Base-by-base conservation (phyloP, 148 eudicot species). In the Nyssa sinensis region DNA sequence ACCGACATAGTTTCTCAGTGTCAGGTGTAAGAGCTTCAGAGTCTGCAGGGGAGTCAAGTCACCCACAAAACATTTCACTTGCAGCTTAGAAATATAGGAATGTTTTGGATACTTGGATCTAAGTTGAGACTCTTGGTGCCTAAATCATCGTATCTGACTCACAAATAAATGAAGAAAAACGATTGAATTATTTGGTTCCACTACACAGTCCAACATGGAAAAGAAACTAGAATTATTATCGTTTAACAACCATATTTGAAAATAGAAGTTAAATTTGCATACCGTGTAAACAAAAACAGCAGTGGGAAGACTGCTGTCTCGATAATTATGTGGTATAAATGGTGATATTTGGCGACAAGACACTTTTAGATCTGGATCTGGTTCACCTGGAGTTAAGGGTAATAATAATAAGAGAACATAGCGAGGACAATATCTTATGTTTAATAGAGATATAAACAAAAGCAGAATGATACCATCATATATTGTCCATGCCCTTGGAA, bases 261-360 rank as follows among this genome's bases (percentile, higher is more conserved):
- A 1, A 21, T n/a, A n/a, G n/a, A 71, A 7, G 29, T 44, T 62
- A 23, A 67, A 39, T 24, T 41, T 34, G 76, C 89, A 69, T 89
- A 90, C 99, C 70, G 96, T 95, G 76, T 95, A 95, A 72, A 95
- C 97, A 86, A 95, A 95, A 58, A 95, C 99, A 65, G 97, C 83
- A 62, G 94, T 75, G 59, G 99, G 99, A 70, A 95, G 99, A 82
- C 99, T 95, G 85, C 98, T 95, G 72, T 95, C 99, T 73, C 83
- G 87, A 64, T 95, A 95, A 77, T 95, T 89, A 81, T 91, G 97
- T 59, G 99, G 99, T 83, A 95, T 86, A 73, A 95, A 95, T 47
- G 99, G 99, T 34, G 99, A 95, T 82, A 93, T 89, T 85, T 93
- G 99, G 49, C 99, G 94, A 81, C 99, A 95, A 47, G 99, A 95